These are phyloP conservation scores for Lagenidium giganteum DNA, from an alignment of 352 stramenopile species.

Conservation along the genomic window DNA sequence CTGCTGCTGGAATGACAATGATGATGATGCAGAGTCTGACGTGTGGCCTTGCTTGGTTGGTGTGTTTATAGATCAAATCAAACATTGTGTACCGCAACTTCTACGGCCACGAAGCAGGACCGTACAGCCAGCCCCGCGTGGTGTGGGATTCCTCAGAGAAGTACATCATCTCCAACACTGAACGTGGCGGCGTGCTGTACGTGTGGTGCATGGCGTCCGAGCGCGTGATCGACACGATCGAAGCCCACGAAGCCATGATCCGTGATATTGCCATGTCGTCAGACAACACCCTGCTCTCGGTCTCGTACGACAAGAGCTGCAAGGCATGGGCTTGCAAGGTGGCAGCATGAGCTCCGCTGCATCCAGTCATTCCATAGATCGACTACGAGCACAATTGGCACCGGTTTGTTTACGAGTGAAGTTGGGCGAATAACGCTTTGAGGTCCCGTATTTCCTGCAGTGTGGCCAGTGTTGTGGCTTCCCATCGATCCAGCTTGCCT, in stretches of 20 bases:
- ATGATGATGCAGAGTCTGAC: not conserved
- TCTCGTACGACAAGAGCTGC: slow-evolving; percentile 78
- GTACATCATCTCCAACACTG: slow-evolving; percentile 81
- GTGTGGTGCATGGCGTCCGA: slow-evolving; percentile 80
- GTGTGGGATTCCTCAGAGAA: slow-evolving; percentile 79
- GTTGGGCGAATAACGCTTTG: slow-evolving; percentile 52
- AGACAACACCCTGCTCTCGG: slow-evolving; percentile 32
- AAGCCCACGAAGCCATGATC: slow-evolving; percentile 66
- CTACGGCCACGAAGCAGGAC: slow-evolving; percentile 79
- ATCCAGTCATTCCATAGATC: slow-evolving; percentile 6
- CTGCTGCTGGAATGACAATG: not conserved
- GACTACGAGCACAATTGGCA: too few relatives aligned
- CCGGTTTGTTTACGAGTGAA: slow-evolving; percentile 17
- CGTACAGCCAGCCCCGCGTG: slow-evolving; percentile 74
- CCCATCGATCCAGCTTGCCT: slow-evolving; percentile 54
- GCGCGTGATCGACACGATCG: slow-evolving; percentile 58
- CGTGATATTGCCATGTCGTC: slow-evolving; percentile 25
- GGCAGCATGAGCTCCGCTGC: slow-evolving; percentile 1
- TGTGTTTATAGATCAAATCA: slow-evolving; percentile 34
- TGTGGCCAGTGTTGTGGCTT: slow-evolving; percentile 52
- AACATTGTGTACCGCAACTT: slow-evolving; percentile 70
- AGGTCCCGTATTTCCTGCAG: slow-evolving; percentile 72
- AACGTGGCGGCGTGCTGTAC: slow-evolving; percentile 53
- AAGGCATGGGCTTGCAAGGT: slow-evolving; percentile 43
- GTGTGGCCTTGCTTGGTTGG: not conserved